Conservation (phyloP, 2,329 filamentous ascomycete species). For the Epichloe coenophiala region DNA sequence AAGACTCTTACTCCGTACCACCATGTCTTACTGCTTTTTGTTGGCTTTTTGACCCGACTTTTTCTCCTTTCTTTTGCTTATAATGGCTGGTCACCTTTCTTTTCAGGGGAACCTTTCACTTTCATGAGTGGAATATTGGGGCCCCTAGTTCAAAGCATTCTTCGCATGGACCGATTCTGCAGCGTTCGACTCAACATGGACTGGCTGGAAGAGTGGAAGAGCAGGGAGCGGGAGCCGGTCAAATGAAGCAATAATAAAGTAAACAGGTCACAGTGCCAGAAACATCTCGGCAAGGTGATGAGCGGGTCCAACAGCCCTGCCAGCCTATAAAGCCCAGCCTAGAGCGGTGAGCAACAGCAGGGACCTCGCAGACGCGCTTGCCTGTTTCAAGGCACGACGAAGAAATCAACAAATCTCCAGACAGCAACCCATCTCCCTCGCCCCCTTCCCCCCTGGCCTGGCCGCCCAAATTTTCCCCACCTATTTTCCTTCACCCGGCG, state of each 20-base stretch:
- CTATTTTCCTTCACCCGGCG: constrained; percentile 23
- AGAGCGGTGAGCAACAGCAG: constrained; percentile 2
- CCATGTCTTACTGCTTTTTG: not conserved
- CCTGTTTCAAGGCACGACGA: constrained; percentile 20
- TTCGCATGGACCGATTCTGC: too few species aligned
- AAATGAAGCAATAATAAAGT: constrained; percentile 4
- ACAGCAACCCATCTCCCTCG: constrained; percentile 12
- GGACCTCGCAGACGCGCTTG: constrained; percentile 17
- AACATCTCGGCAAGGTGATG: constrained; percentile 1
- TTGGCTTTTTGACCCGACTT: not conserved
- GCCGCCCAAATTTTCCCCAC: constrained; percentile 34
- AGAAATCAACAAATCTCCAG: constrained; percentile 27
- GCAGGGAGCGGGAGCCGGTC: not conserved
- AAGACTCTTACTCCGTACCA: too few species aligned
- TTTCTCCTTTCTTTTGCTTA: not conserved
- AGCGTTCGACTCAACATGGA: too few species aligned
- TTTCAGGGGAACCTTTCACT: too few species aligned
- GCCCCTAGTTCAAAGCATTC: too few species aligned
- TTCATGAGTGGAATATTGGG: too few species aligned
- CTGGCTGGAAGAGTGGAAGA: too few species aligned
- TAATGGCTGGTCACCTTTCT: not conserved
- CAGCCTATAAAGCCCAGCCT: too few species aligned
- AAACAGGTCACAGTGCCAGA: constrained; percentile 2
- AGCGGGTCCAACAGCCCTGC: not conserved
- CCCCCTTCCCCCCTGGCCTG: constrained; percentile 13